These are phyloP conservation scores for Jatropha curcas DNA, from an alignment of 345 rosid species.

Conservation along the genomic window DNA sequence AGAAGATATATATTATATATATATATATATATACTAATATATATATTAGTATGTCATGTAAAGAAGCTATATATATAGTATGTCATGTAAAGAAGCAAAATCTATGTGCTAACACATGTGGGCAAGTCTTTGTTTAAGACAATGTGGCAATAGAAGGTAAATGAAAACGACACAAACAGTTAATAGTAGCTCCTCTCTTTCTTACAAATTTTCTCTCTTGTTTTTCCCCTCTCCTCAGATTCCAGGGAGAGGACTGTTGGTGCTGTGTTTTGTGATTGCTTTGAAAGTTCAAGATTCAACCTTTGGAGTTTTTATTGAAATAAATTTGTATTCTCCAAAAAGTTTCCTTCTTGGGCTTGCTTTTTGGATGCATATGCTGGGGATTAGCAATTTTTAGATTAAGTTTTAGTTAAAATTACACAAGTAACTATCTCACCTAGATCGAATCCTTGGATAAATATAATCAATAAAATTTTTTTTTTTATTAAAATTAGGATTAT, in stretches of 20 bases:
- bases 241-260: not conserved
- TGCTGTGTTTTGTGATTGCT: not conserved
- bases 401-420: not conserved
- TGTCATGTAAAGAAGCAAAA: slow-evolving; percentile 6
- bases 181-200: not conserved
- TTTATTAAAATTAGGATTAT: no score
- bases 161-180: not conserved
- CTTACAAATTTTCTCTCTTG: not conserved
- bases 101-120: slow-evolving; percentile 15
- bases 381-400: not conserved
- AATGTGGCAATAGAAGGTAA: slow-evolving; percentile 27
- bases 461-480: no score
- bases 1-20: not conserved
- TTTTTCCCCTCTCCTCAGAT: no score
- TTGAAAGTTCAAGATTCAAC: not conserved
- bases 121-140: slow-evolving; percentile 22
- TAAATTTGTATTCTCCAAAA: not conserved
- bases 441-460: no score
- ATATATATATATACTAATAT: not conserved
- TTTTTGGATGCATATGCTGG: not conserved
- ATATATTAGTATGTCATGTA: no score
- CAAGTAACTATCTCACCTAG: not conserved
- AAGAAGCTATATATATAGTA: no score
- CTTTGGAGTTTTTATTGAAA: not conserved
- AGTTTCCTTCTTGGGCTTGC: not conserved